Evolutionary conservation across 345 rosid species (phyloP).

Genomic region (Syzygium aqueum): DNA sequence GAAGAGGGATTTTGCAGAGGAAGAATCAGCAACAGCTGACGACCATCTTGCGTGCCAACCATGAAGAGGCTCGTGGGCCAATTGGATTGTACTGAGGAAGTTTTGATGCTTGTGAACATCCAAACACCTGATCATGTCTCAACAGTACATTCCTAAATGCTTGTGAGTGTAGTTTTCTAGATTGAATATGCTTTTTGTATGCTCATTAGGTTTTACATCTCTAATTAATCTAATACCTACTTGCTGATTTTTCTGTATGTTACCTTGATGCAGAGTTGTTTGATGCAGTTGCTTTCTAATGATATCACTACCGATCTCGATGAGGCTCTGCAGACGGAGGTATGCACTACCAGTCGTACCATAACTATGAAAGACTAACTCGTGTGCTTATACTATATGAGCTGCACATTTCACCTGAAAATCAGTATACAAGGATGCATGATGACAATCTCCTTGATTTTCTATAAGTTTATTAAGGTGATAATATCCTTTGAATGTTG

Average conservation of each 20-base stretch:
- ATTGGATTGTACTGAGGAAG: neutral
- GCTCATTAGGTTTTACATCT: neutral
- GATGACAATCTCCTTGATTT: neutral
- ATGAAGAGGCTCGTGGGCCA: too few species aligned
- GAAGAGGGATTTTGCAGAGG: too few species aligned
- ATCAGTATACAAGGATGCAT: neutral
- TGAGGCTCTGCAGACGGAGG: too few species aligned
- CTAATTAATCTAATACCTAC: neutral
- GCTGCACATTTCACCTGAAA: too few species aligned
- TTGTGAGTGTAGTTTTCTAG: fast-evolving
- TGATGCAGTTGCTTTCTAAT: neutral
- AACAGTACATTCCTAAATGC: neutral
- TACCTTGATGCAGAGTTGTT: neutral
- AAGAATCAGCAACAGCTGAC: too few species aligned
- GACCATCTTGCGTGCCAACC: too few species aligned
- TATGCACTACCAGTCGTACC: too few species aligned
- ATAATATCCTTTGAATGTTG: too few species aligned
- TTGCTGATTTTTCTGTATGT: neutral
- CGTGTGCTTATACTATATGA: too few species aligned
- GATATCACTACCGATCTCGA: neutral
- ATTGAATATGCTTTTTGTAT: neutral
- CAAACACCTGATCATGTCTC: neutral
- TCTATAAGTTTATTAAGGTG: too few species aligned
- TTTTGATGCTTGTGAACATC: neutral
- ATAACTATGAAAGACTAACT: too few species aligned